These are phyloP conservation scores for Xylaria curta DNA, from an alignment of 495 filamentous ascomycete genomes.

Conservation along the genomic window DNA sequence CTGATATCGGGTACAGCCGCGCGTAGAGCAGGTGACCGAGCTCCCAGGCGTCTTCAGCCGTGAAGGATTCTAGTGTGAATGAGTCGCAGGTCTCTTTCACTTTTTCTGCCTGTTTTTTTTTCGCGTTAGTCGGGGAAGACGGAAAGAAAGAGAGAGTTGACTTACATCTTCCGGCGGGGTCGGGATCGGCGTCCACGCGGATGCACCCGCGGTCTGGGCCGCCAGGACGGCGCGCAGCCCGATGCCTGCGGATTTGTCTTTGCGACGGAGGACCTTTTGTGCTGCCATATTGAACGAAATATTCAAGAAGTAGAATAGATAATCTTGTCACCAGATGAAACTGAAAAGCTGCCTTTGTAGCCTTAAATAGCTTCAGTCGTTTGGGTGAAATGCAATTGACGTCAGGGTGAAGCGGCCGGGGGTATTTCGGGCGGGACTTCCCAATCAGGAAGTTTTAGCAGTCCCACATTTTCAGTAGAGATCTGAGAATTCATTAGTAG, in stretches of 20 bases:
- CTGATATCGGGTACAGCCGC: constrained; percentile 59
- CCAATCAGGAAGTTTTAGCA: not conserved
- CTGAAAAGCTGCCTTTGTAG: not conserved
- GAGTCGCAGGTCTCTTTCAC: constrained; percentile 60
- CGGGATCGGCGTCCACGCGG: constrained; percentile 35
- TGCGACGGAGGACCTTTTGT: constrained; percentile 29
- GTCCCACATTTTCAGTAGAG: no score
- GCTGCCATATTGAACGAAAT: not conserved
- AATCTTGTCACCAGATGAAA: not conserved
- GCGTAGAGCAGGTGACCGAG: constrained; percentile 68
- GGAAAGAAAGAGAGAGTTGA: not conserved
- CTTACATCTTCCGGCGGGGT: constrained; percentile 40
- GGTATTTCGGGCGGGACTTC: not conserved
- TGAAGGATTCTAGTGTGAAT: constrained; percentile 68
- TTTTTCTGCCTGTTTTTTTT: constrained; percentile 45
- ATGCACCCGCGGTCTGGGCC: not conserved
- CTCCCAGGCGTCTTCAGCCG: constrained; percentile 67
- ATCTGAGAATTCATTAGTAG: no score
- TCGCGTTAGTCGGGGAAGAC: not conserved
- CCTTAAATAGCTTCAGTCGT: not conserved
- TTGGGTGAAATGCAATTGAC: not conserved
- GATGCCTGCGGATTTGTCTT: constrained; percentile 27
- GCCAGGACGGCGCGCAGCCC: constrained; percentile 32
- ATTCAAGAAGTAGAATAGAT: not conserved
- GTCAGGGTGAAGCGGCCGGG: constrained; percentile 12